Percentiles rank a stretch among this genome's conserved stretches.
phyloP scores from a whole-genome alignment of 2,329 filamentous ascomycete species.

The Cordyceps cateniannulata region DNA sequence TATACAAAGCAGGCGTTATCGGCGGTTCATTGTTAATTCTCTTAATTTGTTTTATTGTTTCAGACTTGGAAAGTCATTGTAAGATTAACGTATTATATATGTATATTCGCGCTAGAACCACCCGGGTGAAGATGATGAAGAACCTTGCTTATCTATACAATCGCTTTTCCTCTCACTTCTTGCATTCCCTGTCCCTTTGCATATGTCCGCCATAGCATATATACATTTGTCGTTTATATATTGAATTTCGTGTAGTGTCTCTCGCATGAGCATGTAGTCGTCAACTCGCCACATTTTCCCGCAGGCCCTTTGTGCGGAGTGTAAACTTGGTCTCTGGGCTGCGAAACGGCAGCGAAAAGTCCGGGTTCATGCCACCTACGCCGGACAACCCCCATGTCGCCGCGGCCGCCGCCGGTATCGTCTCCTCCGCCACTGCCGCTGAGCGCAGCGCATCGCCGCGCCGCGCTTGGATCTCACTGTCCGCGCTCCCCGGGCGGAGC shows the following conservation, averaged over 20 bases:
- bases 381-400: conserved; percentile 8
- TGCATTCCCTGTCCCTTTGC: background rate
- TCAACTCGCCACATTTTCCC: conserved; percentile 37
- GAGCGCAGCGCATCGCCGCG: conserved; percentile 36
- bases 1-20: background rate
- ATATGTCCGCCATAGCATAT: background rate
- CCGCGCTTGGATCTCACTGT: conserved; percentile 34
- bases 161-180: background rate
- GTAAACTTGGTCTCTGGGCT: conserved; percentile 41
- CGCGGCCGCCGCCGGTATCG: background rate
- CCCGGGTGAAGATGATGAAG: background rate
- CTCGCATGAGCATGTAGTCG: background rate
- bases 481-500: conserved; percentile 35
- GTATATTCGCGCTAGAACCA: background rate
- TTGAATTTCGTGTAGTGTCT: background rate
- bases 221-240: background rate
- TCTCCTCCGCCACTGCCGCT: conserved; percentile 24
- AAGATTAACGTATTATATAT: conserved; percentile 5
- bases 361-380: conserved; percentile 14
- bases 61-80: conserved; percentile 2
- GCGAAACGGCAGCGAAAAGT: conserved; percentile 38
- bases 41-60: background rate
- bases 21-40: background rate
- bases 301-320: conserved; percentile 49
- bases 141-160: background rate